These are phyloP conservation scores for Clitoria ternatea DNA, from an alignment of 306 rosid species.

Conservation along the genomic window DNA sequence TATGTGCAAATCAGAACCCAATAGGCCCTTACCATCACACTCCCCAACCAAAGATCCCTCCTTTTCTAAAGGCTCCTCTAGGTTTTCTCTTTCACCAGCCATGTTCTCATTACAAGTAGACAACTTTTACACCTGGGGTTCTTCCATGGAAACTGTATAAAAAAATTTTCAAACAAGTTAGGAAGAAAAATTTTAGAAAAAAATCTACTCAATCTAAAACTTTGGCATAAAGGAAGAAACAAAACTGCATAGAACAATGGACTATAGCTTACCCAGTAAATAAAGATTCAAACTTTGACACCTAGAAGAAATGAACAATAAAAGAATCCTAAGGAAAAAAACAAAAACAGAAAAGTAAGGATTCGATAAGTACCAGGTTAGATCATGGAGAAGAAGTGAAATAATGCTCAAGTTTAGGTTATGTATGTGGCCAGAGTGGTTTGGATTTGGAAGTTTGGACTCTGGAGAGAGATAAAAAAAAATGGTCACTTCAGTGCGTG, in stretches of 20 bases:
- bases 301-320: neutral
- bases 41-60: slow-evolving; percentile 36
- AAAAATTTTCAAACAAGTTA: slow-evolving; percentile 24
- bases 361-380: slow-evolving; percentile 40
- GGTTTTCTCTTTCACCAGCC: slow-evolving; percentile 34
- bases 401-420: slow-evolving; percentile 18
- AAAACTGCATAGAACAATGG: slow-evolving; percentile 10
- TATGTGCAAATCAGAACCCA: slow-evolving; percentile 61
- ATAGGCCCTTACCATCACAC: slow-evolving; percentile 57
- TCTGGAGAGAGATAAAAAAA: neutral
- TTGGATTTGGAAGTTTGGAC: too few species aligned
- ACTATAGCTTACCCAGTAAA: neutral
- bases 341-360: neutral
- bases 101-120: slow-evolving; percentile 31
- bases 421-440: neutral
- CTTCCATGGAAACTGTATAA: slow-evolving; percentile 49
- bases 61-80: slow-evolving; percentile 22
- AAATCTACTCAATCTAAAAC: neutral
- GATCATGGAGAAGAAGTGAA: slow-evolving; percentile 36
- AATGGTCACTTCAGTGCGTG: too few species aligned
- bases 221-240: slow-evolving; percentile 22
- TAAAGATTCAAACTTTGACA: slow-evolving; percentile 12
- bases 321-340: neutral
- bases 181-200: neutral
- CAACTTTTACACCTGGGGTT: slow-evolving; percentile 33